Percentiles rank a stretch among this genome's conserved stretches.
phyloP scores from a whole-genome alignment of 164 flowering plant genomes.

The Hamamelis virginiana region DNA sequence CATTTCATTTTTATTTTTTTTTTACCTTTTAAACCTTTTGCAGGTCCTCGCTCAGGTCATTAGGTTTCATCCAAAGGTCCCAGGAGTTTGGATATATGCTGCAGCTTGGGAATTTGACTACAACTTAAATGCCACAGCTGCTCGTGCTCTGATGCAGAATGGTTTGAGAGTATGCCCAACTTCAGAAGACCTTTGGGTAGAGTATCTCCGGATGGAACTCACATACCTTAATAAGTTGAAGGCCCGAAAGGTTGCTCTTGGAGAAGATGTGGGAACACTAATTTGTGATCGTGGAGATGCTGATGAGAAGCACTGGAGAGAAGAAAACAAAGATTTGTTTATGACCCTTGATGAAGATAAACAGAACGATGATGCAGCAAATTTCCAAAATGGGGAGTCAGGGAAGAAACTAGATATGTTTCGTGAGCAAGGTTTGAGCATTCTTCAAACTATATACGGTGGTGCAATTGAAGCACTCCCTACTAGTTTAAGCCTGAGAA shows the following conservation, averaged over 20 bases:
- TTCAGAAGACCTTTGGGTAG: slow-evolving; percentile 90
- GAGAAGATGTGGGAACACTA: slow-evolving; percentile 62
- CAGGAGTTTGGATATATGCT: slow-evolving; percentile 94
- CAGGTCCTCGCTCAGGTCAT: slow-evolving; percentile 77
- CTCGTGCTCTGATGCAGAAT: slow-evolving; percentile 84
- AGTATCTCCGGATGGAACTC: slow-evolving; percentile 93
- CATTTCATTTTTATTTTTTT: background rate
- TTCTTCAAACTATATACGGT: slow-evolving; percentile 55
- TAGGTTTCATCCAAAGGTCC: slow-evolving; percentile 87
- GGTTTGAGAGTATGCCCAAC: slow-evolving; percentile 79
- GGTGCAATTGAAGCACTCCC: slow-evolving; percentile 76
- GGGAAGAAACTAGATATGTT: slow-evolving; percentile 52
- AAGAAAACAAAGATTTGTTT: slow-evolving; percentile 71
- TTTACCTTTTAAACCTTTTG: background rate
- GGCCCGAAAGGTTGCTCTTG: slow-evolving; percentile 75
- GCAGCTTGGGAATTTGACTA: slow-evolving; percentile 96
- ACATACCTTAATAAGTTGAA: slow-evolving; percentile 83
- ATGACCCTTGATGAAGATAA: slow-evolving; percentile 52
- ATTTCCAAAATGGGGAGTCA: slow-evolving; percentile 30
- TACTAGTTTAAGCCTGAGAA: slow-evolving; percentile 55
- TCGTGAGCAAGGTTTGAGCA: slow-evolving; percentile 49
- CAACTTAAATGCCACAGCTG: slow-evolving; percentile 70
- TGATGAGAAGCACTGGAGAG: slow-evolving; percentile 67
- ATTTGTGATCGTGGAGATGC: slow-evolving; percentile 28
- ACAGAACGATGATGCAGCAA: slow-evolving; percentile 27